Evolutionary conservation across 2,329 filamentous ascomycete species (phyloP), one percentile per base, ranked within the genome.

Genomic region (Coniochaeta sp.): DNA sequence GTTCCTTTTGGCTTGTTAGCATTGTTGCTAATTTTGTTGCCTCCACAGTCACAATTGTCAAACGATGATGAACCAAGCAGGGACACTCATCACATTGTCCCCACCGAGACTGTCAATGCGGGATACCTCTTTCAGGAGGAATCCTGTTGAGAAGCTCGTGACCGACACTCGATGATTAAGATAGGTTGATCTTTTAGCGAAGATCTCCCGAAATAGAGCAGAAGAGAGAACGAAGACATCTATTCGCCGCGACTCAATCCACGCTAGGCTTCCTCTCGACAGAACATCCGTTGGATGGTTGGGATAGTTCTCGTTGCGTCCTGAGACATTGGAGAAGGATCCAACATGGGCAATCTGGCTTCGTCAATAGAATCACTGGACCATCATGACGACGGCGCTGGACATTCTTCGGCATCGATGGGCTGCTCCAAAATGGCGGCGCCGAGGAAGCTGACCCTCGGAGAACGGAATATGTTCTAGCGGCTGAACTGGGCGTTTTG

Each of bases 31-130:
- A 72, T 65, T 55, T 62, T 57, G 61, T 63, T 59, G 55, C 42
- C 62, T 62, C 34, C 47, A 61, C 63, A 86, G 83, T 87, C 61
- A 86, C 84, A 14, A 89, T 90, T 74, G 76, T 90, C 72, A 90
- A 90, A 76, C 84, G 85, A 78, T 89, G 78, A 81, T 64, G 61
- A 65, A 62, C 62, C 38, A 38, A 52, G 55, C 60, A 58, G 62
- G 62, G 61, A 55, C 62, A 58, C 59, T 40, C 59, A 62, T 60
- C 62, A 65, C 60, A 65, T 57, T 64, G 69, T 65, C 67, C 65
- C 63, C 65, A 66, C 50, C 50, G 47, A 24, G 47, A 52, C 22
- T 52, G 47, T 30, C 47, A 52, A 52, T 52, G 47, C 47, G 47
- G 26, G 30, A 52, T 52, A 52, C 26, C 22, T 30, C 19, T 47